phyloP scores from a whole-genome alignment of 2,329 filamentous ascomycete genomes.

The Cercospora sp. region DNA sequence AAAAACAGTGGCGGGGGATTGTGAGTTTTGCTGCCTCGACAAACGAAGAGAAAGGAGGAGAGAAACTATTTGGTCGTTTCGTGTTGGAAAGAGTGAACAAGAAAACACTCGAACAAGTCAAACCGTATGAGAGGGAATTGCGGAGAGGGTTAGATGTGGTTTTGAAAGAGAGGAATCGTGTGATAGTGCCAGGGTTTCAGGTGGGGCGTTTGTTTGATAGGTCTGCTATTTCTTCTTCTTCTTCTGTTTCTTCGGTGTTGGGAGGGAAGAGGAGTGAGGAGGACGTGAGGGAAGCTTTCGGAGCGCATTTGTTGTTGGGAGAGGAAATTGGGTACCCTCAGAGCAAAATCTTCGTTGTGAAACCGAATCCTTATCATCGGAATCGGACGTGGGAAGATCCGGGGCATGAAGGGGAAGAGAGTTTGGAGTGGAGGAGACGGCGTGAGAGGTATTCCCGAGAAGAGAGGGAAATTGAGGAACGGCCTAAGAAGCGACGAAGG shows the following conservation, averaged over 20 bases:
- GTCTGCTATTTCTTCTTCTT: not conserved
- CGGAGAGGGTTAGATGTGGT: not conserved
- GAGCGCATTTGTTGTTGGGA: constrained; percentile 1
- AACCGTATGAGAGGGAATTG: constrained; percentile 3
- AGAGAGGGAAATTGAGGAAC: not conserved
- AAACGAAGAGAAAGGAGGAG: no score
- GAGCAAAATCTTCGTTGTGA: not conserved
- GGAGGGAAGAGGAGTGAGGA: not conserved
- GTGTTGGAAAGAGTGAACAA: not conserved
- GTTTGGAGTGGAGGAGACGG: not conserved
- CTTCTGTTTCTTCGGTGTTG: not conserved
- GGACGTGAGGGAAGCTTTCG: not conserved
- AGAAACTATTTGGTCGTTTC: not conserved
- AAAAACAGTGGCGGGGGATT: not conserved
- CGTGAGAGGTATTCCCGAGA: not conserved
- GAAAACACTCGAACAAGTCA: constrained; percentile 1
- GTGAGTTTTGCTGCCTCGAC: not conserved
- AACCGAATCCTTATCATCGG: constrained; percentile 13
- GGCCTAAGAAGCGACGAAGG: not conserved
- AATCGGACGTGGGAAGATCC: constrained; percentile 14
- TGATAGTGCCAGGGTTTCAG: not conserved
- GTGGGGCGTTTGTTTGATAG: not conserved
- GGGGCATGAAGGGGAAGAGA: not conserved
- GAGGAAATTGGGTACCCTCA: constrained; percentile 6
- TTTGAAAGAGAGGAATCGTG: not conserved